Base-by-base conservation (phyloP, 2,329 filamentous ascomycete genomes). In the Pseudogymnoascus sp. region DNA sequence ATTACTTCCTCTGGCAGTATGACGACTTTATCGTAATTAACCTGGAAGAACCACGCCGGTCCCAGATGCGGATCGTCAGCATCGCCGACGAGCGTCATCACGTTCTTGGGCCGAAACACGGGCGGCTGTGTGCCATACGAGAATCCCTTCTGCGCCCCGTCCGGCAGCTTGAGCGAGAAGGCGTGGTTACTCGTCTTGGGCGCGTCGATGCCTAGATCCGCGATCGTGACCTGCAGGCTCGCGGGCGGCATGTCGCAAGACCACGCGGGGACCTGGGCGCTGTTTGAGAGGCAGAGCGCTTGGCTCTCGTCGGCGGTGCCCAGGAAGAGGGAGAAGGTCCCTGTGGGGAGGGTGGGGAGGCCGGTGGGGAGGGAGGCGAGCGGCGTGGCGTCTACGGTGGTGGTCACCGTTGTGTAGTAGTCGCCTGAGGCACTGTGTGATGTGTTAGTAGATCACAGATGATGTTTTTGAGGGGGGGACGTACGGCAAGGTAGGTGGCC, bases 41-140 rank as follows among this genome's bases (percentile, higher is more conserved):
- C 74, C 65, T 82, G 80, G 69, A 89, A 89, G 67, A 86, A 86
- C 69, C 81, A 83, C 5, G 86, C 85, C 12, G 85, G 84, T 1
- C 86, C 87, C 64, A 80, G 77, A 12, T 74, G 73, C 38, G 78
- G 75, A 62, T 82, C 80, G 64, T 84, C 80, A 38, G 80, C 77
- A 71, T 89, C 86, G 36, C 76, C 74, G 42, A 85, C 83, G 33
- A 86, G 76, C 22, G 77, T 74, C 64, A 89, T 72, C 1, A 76
- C 71, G 65, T 82, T 77, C 28, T 78, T 68, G 71, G 39, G 70
- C 64, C 12, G 70, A 52, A 83, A 75, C 30, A 77, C 71, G 1
- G 84, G 84, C n/a, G 80, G 75, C 69, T 89, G 86, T 2, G 84
- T 77, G 12, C 86, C 86, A 69, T 88, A 89, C 23, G 78, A 76